Base-by-base conservation (phyloP, 1,139 yeast genomes). In the Oligophagozyma castellii region DNA sequence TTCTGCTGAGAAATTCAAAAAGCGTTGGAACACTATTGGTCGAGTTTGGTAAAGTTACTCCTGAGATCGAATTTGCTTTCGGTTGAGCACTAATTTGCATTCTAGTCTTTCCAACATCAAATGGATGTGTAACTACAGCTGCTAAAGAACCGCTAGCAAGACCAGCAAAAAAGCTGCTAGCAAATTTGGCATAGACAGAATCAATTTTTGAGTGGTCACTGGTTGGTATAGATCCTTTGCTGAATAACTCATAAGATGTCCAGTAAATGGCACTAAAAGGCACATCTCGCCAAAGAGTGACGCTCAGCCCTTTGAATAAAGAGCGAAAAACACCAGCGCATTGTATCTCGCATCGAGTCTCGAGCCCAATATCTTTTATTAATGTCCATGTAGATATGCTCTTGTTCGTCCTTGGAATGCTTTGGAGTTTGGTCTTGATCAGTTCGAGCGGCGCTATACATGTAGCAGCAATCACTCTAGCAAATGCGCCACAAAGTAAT, bases 201-300 rank as follows among this genome's bases (percentile, higher is more conserved):
- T 48, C 18, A 39, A 40, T 32, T 21, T 27, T 16, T 33, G 24
- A 30, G 23, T 15, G 5, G 22, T 13, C 8, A 14, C 19, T 14
- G 29, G 24, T 6, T 24, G 22, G 12, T n/a, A n/a, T n/a, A 7
- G 20, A 7, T 7, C 20, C 20, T 7, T 18, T 7, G 7, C 31
- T 16, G 1, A 27, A 12, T 34, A 61, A 53, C 47, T 81, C 94
- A 49, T 81, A 81, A 5, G 81, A 69, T 4, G 84, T 70, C 99
- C 99, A 89, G 54, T 89, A 89, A 3, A 89, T 73, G 1, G 93
- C 95, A 33, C 93, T 78, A 51, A 89, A 89, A 2, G 99, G 99
- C 0, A 86, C 96, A 51, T 89, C 99, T 53, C 99, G 65, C 95
- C 95, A 86, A 14, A 89, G 61, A 0, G 98, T 89, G 28, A 89